Base-by-base conservation (phyloP, 2,329 filamentous ascomycete species). In the Colletotrichum sp. region DNA sequence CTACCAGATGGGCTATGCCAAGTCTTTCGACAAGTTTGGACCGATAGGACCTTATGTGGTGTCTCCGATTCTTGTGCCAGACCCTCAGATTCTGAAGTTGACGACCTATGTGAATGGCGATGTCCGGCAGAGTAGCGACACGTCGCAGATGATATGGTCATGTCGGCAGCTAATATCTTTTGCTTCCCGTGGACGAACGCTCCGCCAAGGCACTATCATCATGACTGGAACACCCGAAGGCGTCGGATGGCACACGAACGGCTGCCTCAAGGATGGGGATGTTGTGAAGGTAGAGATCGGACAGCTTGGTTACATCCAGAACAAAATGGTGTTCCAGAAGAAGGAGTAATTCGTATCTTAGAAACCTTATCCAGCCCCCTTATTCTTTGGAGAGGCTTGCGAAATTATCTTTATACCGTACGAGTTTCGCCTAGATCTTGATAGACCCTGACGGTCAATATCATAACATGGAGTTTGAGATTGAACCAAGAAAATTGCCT, bases 21-120 rank as follows among this genome's bases (percentile, higher is more conserved):
- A 92, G 78, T 88, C 89, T 0, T 92, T 92, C 72, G 89, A 92
- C 77, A 89, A 85, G 0, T 91, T 85, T 77, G 88, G 88, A 1
- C 90, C 90, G 0, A 75, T 92, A 0, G 90, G 90, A 0, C 90
- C 90, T 57, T 57, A 57, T 0, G 65, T 52, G 22, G 44, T n/a
- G 65, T 82, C 92, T 2, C 81, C 82, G 0, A 80, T 80, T 3
- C 74, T 89, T 1, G 80, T 91, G 1, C 78, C 81, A 0, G 86
- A 89, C 68, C 88, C 89, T 1, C 80, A 79, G 1, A 79, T 80
- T n/a, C 81, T 91, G 66, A 80, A 82, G 1, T 78, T 92, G 8
- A 83, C 80, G 69, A 91, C 89, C 0, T 80, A 82, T 3, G 82
- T 91, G 0, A 87, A 91, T 77, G 88, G 87, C 0, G 85, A 89